A percentile compares a stretch with the other conserved stretches of the same genome.
These are phyloP conservation scores for Boletus coccyginus DNA, from an alignment of 768 basidiomycete genomes.

Conservation along the genomic window DNA sequence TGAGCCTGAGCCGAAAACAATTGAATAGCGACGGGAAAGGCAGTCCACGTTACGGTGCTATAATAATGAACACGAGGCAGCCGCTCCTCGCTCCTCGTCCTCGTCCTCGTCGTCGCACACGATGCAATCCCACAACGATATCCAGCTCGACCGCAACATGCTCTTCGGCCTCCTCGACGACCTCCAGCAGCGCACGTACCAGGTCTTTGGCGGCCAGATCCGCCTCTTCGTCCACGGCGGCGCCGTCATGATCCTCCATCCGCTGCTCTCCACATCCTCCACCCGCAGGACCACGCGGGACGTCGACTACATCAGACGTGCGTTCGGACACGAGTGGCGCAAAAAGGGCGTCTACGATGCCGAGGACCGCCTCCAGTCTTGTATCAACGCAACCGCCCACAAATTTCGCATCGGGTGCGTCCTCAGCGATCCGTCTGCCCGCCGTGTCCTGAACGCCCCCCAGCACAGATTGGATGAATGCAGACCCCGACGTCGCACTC, in stretches of 20 bases:
- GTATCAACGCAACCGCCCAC: slow-evolving; percentile 54
- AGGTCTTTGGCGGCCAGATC: slow-evolving; percentile 49
- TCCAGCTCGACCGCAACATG: slow-evolving; percentile 28
- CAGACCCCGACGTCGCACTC: slow-evolving; percentile 67
- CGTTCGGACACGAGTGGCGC: slow-evolving; percentile 55
- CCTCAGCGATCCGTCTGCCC: neutral
- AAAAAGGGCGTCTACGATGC: slow-evolving; percentile 50
- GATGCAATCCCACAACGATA: slow-evolving; percentile 35
- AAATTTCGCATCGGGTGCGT: slow-evolving; percentile 46
- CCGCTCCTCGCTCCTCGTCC: neutral
- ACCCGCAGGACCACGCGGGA: slow-evolving; percentile 58
- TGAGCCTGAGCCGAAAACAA: too few relatives aligned
- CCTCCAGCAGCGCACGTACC: slow-evolving; percentile 48
- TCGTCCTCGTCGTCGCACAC: neutral
- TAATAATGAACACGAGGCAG: neutral
- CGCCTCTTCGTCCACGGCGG: slow-evolving; percentile 70
- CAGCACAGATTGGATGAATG: slow-evolving; percentile 71
- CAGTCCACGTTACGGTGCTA: too few relatives aligned
- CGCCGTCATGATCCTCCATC: slow-evolving; percentile 70
- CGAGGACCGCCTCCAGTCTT: slow-evolving; percentile 49
- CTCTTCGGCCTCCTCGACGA: slow-evolving; percentile 48
- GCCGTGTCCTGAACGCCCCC: neutral
- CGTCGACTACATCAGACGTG: slow-evolving; percentile 63
- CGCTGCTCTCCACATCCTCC: slow-evolving; percentile 35
- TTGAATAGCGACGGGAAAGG: too few relatives aligned